Evolutionary conservation across 1,139 yeast species (phyloP).

Genomic region (Protomyces pachydermus): DNA sequence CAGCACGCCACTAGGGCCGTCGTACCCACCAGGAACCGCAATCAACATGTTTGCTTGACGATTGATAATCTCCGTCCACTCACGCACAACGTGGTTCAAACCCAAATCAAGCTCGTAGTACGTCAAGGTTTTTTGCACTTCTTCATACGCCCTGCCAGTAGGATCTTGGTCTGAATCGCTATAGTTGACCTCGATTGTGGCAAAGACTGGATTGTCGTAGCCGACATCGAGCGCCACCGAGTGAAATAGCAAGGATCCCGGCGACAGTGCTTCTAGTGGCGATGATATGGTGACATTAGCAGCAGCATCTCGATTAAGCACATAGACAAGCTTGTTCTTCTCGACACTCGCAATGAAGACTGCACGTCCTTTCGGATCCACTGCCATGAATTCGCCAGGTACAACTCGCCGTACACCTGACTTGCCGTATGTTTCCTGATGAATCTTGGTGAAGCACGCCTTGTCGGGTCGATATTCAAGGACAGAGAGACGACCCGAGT

Average conservation of each 20-base stretch:
- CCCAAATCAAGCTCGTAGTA: conserved; percentile 85
- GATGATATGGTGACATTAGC: conserved; percentile 55
- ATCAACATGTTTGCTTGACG: conserved; percentile 45
- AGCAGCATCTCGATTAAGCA: conserved; percentile 48
- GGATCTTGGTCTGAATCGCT: conserved; percentile 35
- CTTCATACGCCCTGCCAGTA: conserved; percentile 34
- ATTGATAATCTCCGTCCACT: conserved; percentile 45
- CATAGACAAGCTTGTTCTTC: conserved; percentile 62
- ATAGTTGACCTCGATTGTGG: conserved; percentile 67
- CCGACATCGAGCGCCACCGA: conserved; percentile 65
- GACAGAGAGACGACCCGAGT: conserved; percentile 68
- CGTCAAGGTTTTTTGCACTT: conserved; percentile 42
- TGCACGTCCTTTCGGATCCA: conserved; percentile 72
- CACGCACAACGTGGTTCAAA: conserved; percentile 63
- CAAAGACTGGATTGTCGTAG: conserved; percentile 77
- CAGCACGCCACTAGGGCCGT: conserved; percentile 60
- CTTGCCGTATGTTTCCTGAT: conserved; percentile 67
- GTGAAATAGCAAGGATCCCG: conserved; percentile 51
- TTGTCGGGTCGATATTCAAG: conserved; percentile 47
- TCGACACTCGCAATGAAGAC: conserved; percentile 68
- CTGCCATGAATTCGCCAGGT: conserved; percentile 71
- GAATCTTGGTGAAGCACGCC: conserved; percentile 47
- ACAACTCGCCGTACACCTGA: conserved; percentile 68
- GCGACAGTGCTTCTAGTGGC: conserved; percentile 64
- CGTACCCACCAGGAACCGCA: conserved; percentile 49